These are phyloP conservation scores for Pseudoneurospora amorphoporcata DNA, from an alignment of 495 filamentous ascomycete genomes.

Conservation along the genomic window DNA sequence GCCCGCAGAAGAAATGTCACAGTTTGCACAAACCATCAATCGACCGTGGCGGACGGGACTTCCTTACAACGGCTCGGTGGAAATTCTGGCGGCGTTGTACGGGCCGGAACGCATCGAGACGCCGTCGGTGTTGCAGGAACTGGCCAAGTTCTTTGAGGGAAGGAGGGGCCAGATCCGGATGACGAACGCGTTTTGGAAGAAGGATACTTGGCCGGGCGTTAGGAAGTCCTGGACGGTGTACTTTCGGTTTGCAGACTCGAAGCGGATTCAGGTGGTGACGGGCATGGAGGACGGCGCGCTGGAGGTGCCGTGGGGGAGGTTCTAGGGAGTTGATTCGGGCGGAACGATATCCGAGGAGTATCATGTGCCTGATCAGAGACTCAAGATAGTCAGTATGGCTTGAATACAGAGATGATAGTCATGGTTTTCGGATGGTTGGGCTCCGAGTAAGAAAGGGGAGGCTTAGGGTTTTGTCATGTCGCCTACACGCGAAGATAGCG, in stretches of 20 bases:
- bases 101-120: constrained; percentile 13
- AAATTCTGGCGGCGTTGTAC: constrained; percentile 17
- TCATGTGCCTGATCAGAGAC: neutral
- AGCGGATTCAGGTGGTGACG: constrained; percentile 15
- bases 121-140: constrained; percentile 12
- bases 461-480: neutral
- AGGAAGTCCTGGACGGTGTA: constrained; percentile 19
- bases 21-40: neutral
- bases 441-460: neutral
- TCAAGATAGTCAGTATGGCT: neutral
- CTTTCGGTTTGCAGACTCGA: constrained; percentile 14
- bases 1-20: neutral
- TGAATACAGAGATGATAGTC: neutral
- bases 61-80: constrained; percentile 4
- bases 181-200: constrained; percentile 17
- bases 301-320: constrained; percentile 16
- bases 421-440: neutral
- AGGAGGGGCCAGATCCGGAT: constrained; percentile 15
- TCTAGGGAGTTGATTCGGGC: neutral
- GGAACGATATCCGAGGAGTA: neutral
- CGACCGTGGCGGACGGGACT: constrained; percentile 6
- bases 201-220: constrained; percentile 14
- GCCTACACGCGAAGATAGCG: neutral
- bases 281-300: constrained; percentile 21
- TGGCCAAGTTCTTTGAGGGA: constrained; percentile 14